Percentiles rank a stretch among this genome's conserved stretches.
Conservation (phyloP, 2,329 filamentous ascomycete species). For the Delphinella strobiligena region DNA sequence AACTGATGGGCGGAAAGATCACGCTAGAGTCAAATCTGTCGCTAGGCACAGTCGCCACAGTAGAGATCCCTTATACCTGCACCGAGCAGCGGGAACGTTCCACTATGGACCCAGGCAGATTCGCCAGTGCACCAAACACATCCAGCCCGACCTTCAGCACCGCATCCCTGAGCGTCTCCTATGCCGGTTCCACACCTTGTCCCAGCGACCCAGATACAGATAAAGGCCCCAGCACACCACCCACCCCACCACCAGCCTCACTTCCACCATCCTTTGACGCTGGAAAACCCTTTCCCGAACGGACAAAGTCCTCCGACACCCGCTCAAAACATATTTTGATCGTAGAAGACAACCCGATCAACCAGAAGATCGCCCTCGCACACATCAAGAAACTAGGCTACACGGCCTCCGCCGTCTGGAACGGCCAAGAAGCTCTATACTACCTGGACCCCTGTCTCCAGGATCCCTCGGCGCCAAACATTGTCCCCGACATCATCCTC, state of each 20-base stretch:
- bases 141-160: neutral
- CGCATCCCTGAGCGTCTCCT: neutral
- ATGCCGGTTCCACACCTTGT: too few relatives aligned
- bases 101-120: too few relatives aligned
- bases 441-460: slow-evolving; percentile 1
- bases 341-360: slow-evolving; percentile 10
- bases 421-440: slow-evolving; percentile 9
- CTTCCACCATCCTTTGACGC: too few relatives aligned
- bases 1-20: slow-evolving; percentile 24
- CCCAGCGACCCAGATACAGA: too few relatives aligned
- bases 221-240: too few relatives aligned
- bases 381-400: slow-evolving; percentile 8
- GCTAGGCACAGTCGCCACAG: slow-evolving; percentile 3
- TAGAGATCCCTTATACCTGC: slow-evolving; percentile 4
- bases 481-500: slow-evolving; percentile 4
- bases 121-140: too few relatives aligned
- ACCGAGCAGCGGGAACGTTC: too few relatives aligned
- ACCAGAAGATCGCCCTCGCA: slow-evolving; percentile 9
- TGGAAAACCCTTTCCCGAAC: too few relatives aligned
- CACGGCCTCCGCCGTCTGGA: slow-evolving; percentile 8
- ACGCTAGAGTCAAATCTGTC: slow-evolving; percentile 8
- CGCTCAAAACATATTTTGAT: slow-evolving; percentile 3
- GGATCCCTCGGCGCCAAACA: slow-evolving; percentile 1
- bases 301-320: too few relatives aligned
- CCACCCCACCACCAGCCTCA: too few relatives aligned